phyloP scores from a whole-genome alignment of 2,329 filamentous ascomycete species.

The Pseudopithomyces chartarum region DNA sequence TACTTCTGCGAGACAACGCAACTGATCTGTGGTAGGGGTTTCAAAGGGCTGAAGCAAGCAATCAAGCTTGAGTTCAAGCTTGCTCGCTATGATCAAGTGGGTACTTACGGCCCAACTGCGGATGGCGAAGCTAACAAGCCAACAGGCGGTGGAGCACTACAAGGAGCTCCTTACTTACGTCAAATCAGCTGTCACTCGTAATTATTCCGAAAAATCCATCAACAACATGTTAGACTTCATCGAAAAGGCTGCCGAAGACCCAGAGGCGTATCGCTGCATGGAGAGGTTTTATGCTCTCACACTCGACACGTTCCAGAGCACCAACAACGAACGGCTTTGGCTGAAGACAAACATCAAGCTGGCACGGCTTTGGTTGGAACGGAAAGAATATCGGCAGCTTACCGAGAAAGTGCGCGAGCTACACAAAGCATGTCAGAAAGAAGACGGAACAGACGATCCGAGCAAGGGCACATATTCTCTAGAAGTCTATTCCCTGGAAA shows the following conservation, averaged over 20 bases:
- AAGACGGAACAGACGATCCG: slow-evolving; percentile 87
- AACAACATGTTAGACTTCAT: slow-evolving; percentile 99
- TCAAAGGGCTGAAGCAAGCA: slow-evolving; percentile 96
- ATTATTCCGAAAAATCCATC: slow-evolving; percentile 99
- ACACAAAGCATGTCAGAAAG: slow-evolving; percentile 83
- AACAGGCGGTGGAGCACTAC: slow-evolving; percentile 87
- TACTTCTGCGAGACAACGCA: slow-evolving; percentile 3
- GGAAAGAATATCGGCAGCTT: slow-evolving; percentile 82
- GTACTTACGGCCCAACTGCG: background rate
- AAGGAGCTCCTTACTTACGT: slow-evolving; percentile 95
- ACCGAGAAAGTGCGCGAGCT: slow-evolving; percentile 85
- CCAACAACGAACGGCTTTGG: slow-evolving; percentile 96
- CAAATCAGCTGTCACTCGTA: slow-evolving; percentile 93
- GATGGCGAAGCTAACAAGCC: slow-evolving; percentile 23
- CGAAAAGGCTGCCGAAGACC: slow-evolving; percentile 80
- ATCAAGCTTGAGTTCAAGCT: slow-evolving; percentile 96
- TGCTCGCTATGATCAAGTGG: slow-evolving; percentile 81
- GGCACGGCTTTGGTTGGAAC: slow-evolving; percentile 85
- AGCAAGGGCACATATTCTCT: slow-evolving; percentile 96
- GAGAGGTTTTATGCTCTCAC: slow-evolving; percentile 95
- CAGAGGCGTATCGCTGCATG: slow-evolving; percentile 78
- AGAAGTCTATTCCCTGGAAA: slow-evolving; percentile 95
- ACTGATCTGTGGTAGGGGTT: slow-evolving; percentile 63
- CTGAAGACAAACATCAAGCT: slow-evolving; percentile 98
- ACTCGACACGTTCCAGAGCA: slow-evolving; percentile 91